Percentiles rank a stretch among this genome's conserved stretches.
phyloP scores from a whole-genome alignment of 305 asterid genomes.

The Solanum aculeatissimum region DNA sequence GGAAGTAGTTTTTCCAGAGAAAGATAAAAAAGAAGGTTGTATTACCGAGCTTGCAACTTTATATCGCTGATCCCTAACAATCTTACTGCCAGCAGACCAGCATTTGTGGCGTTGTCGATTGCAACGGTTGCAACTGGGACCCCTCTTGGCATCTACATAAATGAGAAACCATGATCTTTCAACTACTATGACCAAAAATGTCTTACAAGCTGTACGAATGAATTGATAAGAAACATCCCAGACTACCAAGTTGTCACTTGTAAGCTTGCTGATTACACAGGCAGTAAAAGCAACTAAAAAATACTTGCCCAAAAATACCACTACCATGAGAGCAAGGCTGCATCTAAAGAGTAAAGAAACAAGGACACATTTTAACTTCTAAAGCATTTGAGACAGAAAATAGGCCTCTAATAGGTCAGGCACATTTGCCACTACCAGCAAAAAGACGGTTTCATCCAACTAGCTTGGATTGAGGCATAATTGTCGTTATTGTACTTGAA shows the following conservation, averaged over 20 bases:
- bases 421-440: background rate
- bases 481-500: background rate
- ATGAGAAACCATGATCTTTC: background rate
- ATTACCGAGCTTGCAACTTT: slow-evolving; percentile 64
- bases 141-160: slow-evolving; percentile 85
- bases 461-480: background rate
- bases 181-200: background rate
- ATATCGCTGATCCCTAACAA: slow-evolving; percentile 68
- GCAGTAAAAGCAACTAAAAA: background rate
- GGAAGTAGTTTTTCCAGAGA: background rate
- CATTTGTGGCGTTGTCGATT: slow-evolving; percentile 85
- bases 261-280: background rate
- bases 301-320: background rate
- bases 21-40: background rate
- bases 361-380: too few relatives aligned
- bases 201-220: background rate
- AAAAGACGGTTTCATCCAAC: background rate
- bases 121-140: slow-evolving; percentile 96
- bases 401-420: background rate
- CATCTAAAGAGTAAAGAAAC: background rate
- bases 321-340: background rate
- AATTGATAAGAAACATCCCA: background rate
- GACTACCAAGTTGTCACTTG: background rate
- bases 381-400: background rate
- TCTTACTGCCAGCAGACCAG: slow-evolving; percentile 79